Evolutionary conservation across 805 yeast species (phyloP), one percentile per base, ranked within the genome.

Genomic region (Hanseniaspora thailandica): DNA sequence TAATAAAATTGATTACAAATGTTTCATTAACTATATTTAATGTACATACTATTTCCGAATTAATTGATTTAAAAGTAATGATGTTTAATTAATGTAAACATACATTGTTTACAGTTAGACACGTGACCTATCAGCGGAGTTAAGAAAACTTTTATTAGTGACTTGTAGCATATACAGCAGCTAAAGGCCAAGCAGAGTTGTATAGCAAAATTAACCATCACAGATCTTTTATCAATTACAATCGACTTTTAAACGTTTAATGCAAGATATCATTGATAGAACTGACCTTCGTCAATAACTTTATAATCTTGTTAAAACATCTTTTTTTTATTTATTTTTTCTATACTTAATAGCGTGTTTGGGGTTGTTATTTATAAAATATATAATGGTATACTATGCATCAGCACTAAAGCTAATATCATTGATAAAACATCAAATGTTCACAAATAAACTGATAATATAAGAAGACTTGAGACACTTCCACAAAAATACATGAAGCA

Each of bases 291-390:
- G n/a, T n/a, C n/a, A n/a, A n/a, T n/a, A n/a, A n/a, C n/a, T n/a
- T n/a, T n/a, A n/a, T n/a, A n/a, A 19, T 19, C 2, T 19, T 2
- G 19, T 2, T 5, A 36, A 10, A 20, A n/a, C 12, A 15, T n/a
- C 15, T 10, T 31, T 33, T 15, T 33, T 23, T 45, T 13, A 9
- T 39, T 40, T 22, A 25, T 22, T 23, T 40, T 49, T 49, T 49
- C 53, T 49, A 49, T 49, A 49, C 53, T 49, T 41, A 38, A 49
- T 40, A 49, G 43, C 26, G 33, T 44, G 44, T 49, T 40, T 12
- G 40, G 48, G 47, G 41, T 20, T 41, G 28, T 49, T 39, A 49
- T 41, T 41, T 34, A 49, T 41, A 49, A 49, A 38, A 49, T 41
- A 49, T 41, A 49, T 41, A 47, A 31, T 41, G 45, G 31, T n/a